Percentiles rank a stretch among this genome's conserved stretches.
Conservation (phyloP, 23 red algal species). For the Agarophyton chilense region DNA sequence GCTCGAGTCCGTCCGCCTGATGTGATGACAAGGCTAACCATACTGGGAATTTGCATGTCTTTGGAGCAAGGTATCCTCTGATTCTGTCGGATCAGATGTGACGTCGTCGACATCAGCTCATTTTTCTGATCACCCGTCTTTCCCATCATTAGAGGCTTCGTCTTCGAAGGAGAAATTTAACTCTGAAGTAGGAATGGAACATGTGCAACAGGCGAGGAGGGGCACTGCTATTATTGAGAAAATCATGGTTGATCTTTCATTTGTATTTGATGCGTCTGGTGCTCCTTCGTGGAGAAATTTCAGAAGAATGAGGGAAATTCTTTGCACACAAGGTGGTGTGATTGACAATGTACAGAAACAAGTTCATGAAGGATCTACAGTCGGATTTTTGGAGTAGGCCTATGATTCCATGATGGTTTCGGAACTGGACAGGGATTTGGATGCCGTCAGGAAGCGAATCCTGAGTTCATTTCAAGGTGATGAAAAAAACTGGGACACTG, state of each 20-base stretch:
- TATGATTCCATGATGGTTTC: constrained; percentile 71
- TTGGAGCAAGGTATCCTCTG: constrained; percentile 50
- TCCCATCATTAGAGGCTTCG: neutral
- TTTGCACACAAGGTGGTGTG: constrained; percentile 46
- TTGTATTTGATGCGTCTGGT: constrained; percentile 65
- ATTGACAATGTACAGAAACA: too few species aligned
- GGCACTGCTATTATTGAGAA: neutral
- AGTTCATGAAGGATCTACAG: constrained; percentile 29
- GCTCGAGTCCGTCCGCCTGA: constrained; percentile 58
- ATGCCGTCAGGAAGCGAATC: too few species aligned
- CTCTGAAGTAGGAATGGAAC: neutral
- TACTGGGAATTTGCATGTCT: constrained; percentile 54
- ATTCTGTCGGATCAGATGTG: constrained; percentile 12
- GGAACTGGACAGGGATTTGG: too few species aligned
- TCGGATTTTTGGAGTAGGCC: constrained; percentile 67
- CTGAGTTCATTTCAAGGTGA: constrained; percentile 60
- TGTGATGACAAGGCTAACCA: constrained; percentile 62
- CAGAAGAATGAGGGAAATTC: constrained; percentile 37
- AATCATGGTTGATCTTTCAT: constrained; percentile 48
- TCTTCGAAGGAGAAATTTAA: neutral
- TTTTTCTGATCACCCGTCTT: constrained; percentile 28
- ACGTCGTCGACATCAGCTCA: neutral
- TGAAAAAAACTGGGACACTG: too few species aligned
- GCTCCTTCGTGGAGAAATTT: constrained; percentile 63
- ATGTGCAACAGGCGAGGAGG: too few species aligned